A percentile compares a stretch with the other conserved stretches of the same genome.
Conservation (phyloP, 345 rosid species). For the Populus simonii region DNA sequence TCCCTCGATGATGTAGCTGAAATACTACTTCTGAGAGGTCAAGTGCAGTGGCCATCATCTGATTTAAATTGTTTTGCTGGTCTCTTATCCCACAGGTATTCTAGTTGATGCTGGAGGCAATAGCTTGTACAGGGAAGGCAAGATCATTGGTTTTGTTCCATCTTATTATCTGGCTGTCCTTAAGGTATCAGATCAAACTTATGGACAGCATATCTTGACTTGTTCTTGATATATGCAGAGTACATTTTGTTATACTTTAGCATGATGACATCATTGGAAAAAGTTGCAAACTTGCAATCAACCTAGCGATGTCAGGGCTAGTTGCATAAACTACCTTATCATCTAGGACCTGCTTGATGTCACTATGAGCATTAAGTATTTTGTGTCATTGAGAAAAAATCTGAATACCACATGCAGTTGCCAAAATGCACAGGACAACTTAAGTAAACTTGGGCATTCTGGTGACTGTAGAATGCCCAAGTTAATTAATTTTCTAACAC, state of each 20-base stretch:
- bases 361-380: neutral
- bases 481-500: no score
- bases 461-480: neutral
- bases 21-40: neutral
- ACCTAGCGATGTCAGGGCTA: neutral
- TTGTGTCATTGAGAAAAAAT: neutral
- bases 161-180: slow-evolving; percentile 81
- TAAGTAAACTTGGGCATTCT: neutral
- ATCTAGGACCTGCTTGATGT: neutral
- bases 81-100: slow-evolving; percentile 39
- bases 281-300: neutral
- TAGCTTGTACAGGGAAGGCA: slow-evolving; percentile 60
- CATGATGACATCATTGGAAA: neutral
- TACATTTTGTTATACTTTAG: neutral
- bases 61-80: neutral
- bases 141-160: slow-evolving; percentile 69
- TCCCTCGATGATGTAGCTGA: neutral
- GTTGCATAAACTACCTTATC: neutral
- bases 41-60: neutral
- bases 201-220: neutral
- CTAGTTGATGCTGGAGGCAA: slow-evolving; percentile 64
- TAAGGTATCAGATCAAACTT: slow-evolving; percentile 40
- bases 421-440: neutral
- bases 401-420: neutral
- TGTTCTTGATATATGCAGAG: neutral